Base-by-base conservation (phyloP, 2,329 filamentous ascomycete species). In the Geosmithia morbida region DNA sequence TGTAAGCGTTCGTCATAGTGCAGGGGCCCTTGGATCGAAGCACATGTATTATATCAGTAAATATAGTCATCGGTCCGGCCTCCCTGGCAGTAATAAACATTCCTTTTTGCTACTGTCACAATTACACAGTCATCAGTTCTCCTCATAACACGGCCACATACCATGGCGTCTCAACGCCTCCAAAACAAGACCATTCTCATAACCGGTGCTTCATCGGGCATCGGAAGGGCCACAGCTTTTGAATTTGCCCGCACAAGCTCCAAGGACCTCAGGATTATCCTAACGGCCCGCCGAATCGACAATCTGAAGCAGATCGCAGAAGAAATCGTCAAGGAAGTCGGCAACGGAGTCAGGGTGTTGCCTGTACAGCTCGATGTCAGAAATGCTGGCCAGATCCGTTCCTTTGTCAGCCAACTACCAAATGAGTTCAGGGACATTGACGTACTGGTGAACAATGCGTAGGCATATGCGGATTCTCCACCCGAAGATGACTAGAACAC, bases 401-500 rank as follows among this genome's bases (percentile, higher is more conserved):
- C 66, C 41, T 90, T 97, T 59, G 81, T 96, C 11, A 67, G 66
- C 1, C 75, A 70, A 41, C 66, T 97, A 56, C 89, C 90, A 0
- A 77, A 80, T 51, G 89, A 88, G 59, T 97, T 87, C 69, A 79
- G 76, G 62, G 79, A 87, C 22, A 84, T 97, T 53, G 79, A 97
- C 62, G 75, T 97, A 2, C 68, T 98, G 50, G 87, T 98, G 20
- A 98, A 98, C 69, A 97, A 97, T 72, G 90, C 90, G 87, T 94
- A 65, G 62, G 83, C 71, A 17, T 17, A 5, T 45, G 17, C 44
- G n/a, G n/a, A n/a, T n/a, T n/a, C n/a, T n/a, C n/a, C n/a, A n/a
- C n/a, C n/a, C n/a, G n/a, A n/a, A n/a, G n/a, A n/a, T n/a, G n/a
- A n/a, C n/a, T n/a, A n/a, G n/a, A n/a, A 37, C 14, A 37, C 33